Conservation (phyloP, 306 rosid genomes). For the Rosa chinensis region DNA sequence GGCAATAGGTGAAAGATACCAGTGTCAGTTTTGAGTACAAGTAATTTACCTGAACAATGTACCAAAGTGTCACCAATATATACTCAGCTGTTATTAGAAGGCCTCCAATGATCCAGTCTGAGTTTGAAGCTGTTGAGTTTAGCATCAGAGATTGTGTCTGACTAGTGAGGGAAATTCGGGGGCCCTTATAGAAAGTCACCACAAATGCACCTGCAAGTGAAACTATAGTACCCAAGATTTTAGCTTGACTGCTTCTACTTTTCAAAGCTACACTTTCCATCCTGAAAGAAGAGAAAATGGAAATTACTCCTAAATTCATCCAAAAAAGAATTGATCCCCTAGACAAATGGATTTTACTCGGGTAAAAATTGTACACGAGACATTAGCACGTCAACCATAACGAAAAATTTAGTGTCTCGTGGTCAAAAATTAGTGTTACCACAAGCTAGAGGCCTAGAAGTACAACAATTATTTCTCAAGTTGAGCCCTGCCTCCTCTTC, state of each 20-base stretch:
- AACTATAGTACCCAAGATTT: slow-evolving; percentile 70
- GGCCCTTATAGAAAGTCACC: slow-evolving; percentile 78
- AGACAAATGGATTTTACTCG: slow-evolving; percentile 57
- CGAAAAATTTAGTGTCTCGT: not conserved
- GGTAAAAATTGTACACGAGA: not conserved
- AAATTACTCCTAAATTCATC: not conserved
- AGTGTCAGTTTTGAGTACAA: too few relatives aligned
- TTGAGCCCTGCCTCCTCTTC: not conserved
- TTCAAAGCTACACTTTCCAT: slow-evolving; percentile 64
- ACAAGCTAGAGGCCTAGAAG: not conserved
- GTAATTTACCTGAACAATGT: slow-evolving; percentile 62
- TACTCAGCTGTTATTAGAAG: slow-evolving; percentile 62
- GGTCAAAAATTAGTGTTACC: not conserved
- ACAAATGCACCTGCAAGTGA: slow-evolving; percentile 52
- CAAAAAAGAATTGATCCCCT: not conserved
- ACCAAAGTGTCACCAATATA: slow-evolving; percentile 71
- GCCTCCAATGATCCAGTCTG: slow-evolving; percentile 71
- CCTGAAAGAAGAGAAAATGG: slow-evolving; percentile 32
- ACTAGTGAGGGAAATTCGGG: slow-evolving; percentile 35
- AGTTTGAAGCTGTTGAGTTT: slow-evolving; percentile 28
- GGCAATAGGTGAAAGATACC: not conserved
- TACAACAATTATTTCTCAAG: not conserved
- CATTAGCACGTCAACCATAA: too few relatives aligned
- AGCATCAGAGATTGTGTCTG: slow-evolving; percentile 29
- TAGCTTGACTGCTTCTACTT: slow-evolving; percentile 69